Base-by-base conservation (phyloP, 2,329 filamentous ascomycete genomes). In the Pseudogymnoascus sp. region DNA sequence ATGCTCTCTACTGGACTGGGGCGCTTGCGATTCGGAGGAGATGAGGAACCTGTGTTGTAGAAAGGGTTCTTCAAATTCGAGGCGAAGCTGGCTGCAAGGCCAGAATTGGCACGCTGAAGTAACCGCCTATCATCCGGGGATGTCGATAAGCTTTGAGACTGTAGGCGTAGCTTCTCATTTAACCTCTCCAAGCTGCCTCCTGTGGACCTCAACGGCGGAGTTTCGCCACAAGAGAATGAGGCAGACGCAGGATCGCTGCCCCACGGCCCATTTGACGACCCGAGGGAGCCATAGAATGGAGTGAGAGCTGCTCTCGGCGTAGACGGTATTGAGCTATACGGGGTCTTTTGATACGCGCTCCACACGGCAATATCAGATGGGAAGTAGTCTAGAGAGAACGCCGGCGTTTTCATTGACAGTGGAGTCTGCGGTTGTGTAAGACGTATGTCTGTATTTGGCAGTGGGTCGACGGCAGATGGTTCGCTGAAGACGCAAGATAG, bases 401-500 rank as follows among this genome's bases (percentile, higher is more conserved):
- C 83, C 0, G 86, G 85, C 0, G 84, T 84, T 71, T 88, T 88
- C 77, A 87, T 80, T 2, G 84, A 81, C 12, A 88, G 75, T 6
- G 86, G 86, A 26, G 83, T 86, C 67, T 87, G 83, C 5, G 84
- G 80, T 63, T 85, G 81, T 0, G 81, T 79, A 61, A 86, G 75
- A 64, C 79, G 79, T 1, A 81, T 80, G 66, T 84, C 83, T 14
- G 80, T 79, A 67, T 86, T 85, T 3, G 84, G 81, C 23, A 84
- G 77, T 60, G 79, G 79, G 64, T 85, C 80, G 47, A 83, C 78
- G 0, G 81, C 76, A 11, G 80, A 78, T 0, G 85, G 72, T 51
- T 88, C 85, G 68, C 82, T 84, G 71, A 89, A 88, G 64, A 89
- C 82, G 72, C 86, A 89, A 1, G 86, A 86, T 29, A 89, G 78